Evolutionary conservation across 768 basidiomycete species (phyloP).

Genomic region (Roridomyces roridus): DNA sequence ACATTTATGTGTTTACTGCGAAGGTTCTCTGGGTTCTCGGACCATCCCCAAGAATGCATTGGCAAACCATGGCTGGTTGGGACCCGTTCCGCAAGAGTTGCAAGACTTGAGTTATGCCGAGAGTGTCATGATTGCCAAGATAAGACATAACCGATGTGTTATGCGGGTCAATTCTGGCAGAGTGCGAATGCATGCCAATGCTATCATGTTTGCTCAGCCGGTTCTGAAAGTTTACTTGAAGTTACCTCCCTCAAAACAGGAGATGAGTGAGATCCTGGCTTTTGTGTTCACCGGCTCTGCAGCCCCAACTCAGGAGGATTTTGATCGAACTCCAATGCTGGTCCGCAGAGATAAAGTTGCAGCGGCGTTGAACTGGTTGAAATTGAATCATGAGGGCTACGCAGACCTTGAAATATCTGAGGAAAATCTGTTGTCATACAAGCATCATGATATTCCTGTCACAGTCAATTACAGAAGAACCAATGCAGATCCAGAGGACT

Average conservation of each 20-base stretch:
- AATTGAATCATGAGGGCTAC: slow-evolving; percentile 17
- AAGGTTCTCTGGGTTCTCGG: neutral
- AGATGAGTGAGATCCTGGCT: slow-evolving; percentile 30
- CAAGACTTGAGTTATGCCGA: slow-evolving; percentile 6
- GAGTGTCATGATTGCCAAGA: slow-evolving; percentile 31
- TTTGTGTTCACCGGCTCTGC: neutral
- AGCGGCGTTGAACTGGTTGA: slow-evolving; percentile 17
- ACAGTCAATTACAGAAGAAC: slow-evolving; percentile 8
- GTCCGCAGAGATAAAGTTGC: slow-evolving; percentile 22
- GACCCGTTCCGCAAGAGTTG: neutral
- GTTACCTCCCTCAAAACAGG: slow-evolving; percentile 29
- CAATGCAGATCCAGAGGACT: neutral
- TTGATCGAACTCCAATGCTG: slow-evolving; percentile 13
- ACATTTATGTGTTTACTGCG: neutral
- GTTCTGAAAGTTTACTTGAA: slow-evolving; percentile 31
- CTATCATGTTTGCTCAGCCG: slow-evolving; percentile 36
- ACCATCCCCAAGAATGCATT: neutral
- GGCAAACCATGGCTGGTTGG: slow-evolving; percentile 1
- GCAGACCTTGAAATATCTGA: slow-evolving; percentile 16
- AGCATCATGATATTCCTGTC: slow-evolving; percentile 7
- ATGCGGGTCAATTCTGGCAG: slow-evolving; percentile 32
- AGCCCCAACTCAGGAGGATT: neutral
- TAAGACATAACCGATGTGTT: slow-evolving; percentile 36
- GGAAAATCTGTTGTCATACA: slow-evolving; percentile 10
- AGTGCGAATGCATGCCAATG: slow-evolving; percentile 36